phyloP scores from a whole-genome alignment of 176 grass and related monocot species.

The Guadua angustifolia region DNA sequence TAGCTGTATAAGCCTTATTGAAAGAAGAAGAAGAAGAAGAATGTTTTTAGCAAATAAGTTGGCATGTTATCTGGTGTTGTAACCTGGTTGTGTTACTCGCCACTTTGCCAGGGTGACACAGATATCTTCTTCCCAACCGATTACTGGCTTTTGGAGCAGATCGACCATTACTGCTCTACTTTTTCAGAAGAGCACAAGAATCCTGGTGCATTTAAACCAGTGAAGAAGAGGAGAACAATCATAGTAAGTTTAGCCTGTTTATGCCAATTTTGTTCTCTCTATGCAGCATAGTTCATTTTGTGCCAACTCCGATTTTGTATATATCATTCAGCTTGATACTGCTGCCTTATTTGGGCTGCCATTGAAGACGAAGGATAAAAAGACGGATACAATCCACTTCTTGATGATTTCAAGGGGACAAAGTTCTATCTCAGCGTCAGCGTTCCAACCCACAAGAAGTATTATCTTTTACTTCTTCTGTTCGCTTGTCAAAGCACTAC shows the following conservation, averaged over 20 bases:
- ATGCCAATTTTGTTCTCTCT: background rate
- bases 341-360: conserved; percentile 88
- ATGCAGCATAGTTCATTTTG: conserved; percentile 5
- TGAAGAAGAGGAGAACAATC: conserved; percentile 73
- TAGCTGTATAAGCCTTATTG: background rate
- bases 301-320: background rate
- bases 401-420: conserved; percentile 94
- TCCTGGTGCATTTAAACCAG: conserved; percentile 65
- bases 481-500: background rate
- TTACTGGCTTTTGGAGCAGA: conserved; percentile 82
- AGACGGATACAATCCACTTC: conserved; percentile 91
- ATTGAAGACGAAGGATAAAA: conserved; percentile 82
- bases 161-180: conserved; percentile 83
- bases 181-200: conserved; percentile 66
- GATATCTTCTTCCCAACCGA: conserved; percentile 98
- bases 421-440: conserved; percentile 92
- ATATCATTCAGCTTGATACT: conserved; percentile 63
- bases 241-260: conserved; percentile 63
- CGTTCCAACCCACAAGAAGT: conserved; percentile 78
- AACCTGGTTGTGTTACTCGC: conserved; percentile 29
- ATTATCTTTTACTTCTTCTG: conserved; percentile 25
- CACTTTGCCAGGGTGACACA: conserved; percentile 70
- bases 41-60: background rate
- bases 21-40: background rate
- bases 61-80: background rate